phyloP scores from a whole-genome alignment of 306 rosid genomes.

The Cucurbita moschata region DNA sequence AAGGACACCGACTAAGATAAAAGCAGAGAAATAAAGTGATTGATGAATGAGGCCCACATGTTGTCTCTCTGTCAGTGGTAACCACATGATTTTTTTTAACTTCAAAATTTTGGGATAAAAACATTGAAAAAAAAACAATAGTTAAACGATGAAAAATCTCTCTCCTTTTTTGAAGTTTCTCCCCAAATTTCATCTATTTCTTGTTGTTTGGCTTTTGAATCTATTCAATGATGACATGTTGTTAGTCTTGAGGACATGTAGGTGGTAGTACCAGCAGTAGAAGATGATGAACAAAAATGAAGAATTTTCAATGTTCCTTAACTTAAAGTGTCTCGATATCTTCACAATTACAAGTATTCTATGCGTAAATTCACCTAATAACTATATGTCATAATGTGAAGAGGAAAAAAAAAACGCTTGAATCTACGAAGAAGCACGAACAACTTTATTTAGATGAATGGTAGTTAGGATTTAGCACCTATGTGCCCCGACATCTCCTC shows the following conservation, averaged over 20 bases:
- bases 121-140: neutral
- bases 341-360: neutral
- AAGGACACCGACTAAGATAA: neutral
- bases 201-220: neutral
- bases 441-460: neutral
- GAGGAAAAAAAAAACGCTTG: too few relatives aligned
- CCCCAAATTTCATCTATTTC: neutral
- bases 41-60: constrained; percentile 3
- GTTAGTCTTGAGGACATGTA: neutral
- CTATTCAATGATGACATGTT: neutral
- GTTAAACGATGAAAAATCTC: neutral
- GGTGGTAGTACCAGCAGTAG: neutral
- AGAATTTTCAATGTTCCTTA: too few relatives aligned
- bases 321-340: neutral
- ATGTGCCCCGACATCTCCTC: too few relatives aligned
- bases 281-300: neutral
- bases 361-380: neutral
- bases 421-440: neutral
- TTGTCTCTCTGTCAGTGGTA: neutral
- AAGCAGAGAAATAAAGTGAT: neutral
- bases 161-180: neutral
- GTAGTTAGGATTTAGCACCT: too few relatives aligned
- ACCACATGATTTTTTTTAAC: neutral
- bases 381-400: neutral
- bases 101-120: neutral